These are phyloP conservation scores for Phytopythium oedochilum DNA, from an alignment of 352 stramenopile genomes.

Conservation along the genomic window DNA sequence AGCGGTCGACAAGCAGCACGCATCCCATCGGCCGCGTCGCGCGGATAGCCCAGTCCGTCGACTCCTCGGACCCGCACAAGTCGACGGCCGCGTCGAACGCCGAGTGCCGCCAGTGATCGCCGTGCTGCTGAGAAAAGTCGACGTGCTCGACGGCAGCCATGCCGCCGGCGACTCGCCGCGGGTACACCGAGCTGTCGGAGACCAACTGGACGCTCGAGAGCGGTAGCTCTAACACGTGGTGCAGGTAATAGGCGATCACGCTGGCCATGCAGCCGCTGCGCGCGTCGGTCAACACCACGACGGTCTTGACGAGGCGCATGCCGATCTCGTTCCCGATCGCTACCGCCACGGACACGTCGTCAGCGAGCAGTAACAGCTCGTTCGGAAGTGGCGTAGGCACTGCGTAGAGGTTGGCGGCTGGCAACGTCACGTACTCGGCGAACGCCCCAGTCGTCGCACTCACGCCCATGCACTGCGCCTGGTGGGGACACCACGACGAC, in stretches of 20 bases:
- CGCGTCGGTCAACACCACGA: constrained; percentile 23
- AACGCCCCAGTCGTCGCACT: constrained; percentile 26
- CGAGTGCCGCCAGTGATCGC: not conserved
- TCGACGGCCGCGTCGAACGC: constrained; percentile 45
- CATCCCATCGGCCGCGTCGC: constrained; percentile 44
- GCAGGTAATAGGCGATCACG: constrained; percentile 24
- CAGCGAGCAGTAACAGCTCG: constrained; percentile 34
- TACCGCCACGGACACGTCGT: constrained; percentile 34
- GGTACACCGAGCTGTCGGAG: constrained; percentile 5
- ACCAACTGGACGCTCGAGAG: constrained; percentile 25
- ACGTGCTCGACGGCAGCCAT: not conserved
- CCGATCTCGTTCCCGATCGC: constrained; percentile 25
- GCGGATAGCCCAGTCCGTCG: constrained; percentile 31
- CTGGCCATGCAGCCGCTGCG: constrained; percentile 12
- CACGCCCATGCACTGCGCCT: constrained; percentile 20
- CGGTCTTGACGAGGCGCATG: constrained; percentile 10
- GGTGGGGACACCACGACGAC: constrained; percentile 3
- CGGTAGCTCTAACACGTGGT: constrained; percentile 16
- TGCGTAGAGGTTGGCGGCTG: constrained; percentile 22
- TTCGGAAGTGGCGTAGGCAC: constrained; percentile 27
- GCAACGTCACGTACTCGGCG: constrained; percentile 37
- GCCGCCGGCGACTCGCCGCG: not conserved
- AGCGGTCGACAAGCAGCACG: constrained; percentile 31
- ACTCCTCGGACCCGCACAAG: constrained; percentile 38
- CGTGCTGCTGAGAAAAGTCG: not conserved